phyloP scores from a whole-genome alignment of 371 early-diverging fungal genomes.

The Rhizopus delemar region DNA sequence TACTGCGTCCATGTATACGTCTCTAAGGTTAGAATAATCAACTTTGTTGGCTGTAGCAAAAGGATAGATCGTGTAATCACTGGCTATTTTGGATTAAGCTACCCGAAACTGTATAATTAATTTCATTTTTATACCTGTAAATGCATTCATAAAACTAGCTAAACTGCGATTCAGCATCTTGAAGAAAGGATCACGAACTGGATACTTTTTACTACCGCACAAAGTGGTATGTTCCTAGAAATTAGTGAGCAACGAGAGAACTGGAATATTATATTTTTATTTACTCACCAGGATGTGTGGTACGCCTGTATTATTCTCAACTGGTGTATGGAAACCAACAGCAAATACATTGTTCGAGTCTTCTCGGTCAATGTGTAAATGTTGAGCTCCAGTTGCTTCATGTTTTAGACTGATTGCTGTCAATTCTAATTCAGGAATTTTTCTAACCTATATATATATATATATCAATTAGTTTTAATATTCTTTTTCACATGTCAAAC shows the following conservation, averaged over 20 bases:
- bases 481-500: background rate
- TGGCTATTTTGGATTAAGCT: constrained; percentile 47
- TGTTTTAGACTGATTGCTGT: constrained; percentile 72
- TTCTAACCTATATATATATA: constrained; percentile 36
- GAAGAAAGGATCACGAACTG: constrained; percentile 96
- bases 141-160: constrained; percentile 96
- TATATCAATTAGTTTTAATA: too few relatives aligned
- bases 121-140: constrained; percentile 65
- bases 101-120: background rate
- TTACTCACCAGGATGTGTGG: constrained; percentile 82
- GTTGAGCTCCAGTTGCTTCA: constrained; percentile 81
- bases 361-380: constrained; percentile 83
- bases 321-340: constrained; percentile 89
- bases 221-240: constrained; percentile 88
- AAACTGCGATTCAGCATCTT: constrained; percentile 96
- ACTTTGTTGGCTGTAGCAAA: constrained; percentile 87
- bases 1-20: constrained; percentile 93
- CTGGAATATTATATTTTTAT: background rate
- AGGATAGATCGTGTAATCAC: constrained; percentile 91
- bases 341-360: constrained; percentile 91
- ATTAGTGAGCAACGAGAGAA: background rate
- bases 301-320: constrained; percentile 81
- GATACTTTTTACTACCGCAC: constrained; percentile 86
- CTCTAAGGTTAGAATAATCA: constrained; percentile 86
- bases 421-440: constrained; percentile 69